Conservation (phyloP, 495 filamentous ascomycete species). For the Penicillium parvum region DNA sequence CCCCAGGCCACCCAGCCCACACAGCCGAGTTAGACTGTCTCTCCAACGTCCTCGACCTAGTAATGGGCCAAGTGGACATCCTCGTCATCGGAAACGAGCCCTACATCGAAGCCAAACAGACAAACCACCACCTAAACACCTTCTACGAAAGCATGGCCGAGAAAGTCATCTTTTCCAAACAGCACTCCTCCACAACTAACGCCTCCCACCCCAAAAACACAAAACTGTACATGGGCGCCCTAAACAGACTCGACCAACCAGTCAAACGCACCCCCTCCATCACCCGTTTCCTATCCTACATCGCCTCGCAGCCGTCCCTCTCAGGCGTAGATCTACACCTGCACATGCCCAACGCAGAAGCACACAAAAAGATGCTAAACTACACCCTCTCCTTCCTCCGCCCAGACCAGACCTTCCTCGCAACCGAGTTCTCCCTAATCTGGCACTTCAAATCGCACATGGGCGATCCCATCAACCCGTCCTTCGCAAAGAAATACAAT, state of each 20-base stretch:
- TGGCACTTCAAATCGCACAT: conserved; percentile 13
- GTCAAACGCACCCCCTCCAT: conserved; percentile 7
- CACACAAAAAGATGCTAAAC: conserved; percentile 8
- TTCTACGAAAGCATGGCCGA: conserved; percentile 10
- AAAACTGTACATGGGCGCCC: conserved; percentile 11
- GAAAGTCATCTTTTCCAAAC: conserved; percentile 4
- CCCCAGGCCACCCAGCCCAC: background rate
- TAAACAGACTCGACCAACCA: conserved; percentile 11
- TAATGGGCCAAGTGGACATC: conserved; percentile 10
- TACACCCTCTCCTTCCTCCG: conserved; percentile 5
- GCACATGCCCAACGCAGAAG: conserved; percentile 6
- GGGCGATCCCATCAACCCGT: background rate
- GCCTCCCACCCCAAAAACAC: background rate
- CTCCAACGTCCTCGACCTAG: background rate
- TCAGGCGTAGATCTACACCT: conserved; percentile 13
- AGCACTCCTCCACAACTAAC: background rate
- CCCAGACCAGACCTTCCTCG: conserved; percentile 11
- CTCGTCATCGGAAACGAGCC: conserved; percentile 16
- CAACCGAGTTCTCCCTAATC: conserved; percentile 12
- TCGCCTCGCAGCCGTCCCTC: conserved; percentile 7
- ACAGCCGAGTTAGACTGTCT: conserved; percentile 2
- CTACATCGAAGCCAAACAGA: conserved; percentile 9
- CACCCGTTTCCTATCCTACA: conserved; percentile 4
- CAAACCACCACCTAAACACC: background rate
- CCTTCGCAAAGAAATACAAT: conserved; percentile 6